phyloP scores from a whole-genome alignment of 2,329 filamentous ascomycete species.

The Raffaelea albimanens region DNA sequence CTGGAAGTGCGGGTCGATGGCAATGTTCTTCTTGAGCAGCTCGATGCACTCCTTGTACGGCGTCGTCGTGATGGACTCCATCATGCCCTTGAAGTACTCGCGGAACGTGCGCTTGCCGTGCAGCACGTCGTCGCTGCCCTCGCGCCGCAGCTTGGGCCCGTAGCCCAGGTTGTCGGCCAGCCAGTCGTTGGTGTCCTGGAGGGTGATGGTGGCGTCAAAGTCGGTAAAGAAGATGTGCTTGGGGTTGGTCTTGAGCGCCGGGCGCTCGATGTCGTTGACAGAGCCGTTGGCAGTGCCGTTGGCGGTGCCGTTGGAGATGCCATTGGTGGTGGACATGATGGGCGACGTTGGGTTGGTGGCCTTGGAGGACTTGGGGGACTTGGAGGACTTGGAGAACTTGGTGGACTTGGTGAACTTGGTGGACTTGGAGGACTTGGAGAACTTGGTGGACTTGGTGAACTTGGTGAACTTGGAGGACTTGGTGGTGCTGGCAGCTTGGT shows the following conservation, averaged over 20 bases:
- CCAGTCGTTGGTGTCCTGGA: slow-evolving; percentile 55
- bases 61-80: slow-evolving; percentile 65
- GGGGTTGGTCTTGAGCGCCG: slow-evolving; percentile 58
- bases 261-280: slow-evolving; percentile 30
- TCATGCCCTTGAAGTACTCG: slow-evolving; percentile 84
- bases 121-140: slow-evolving; percentile 71
- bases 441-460: too few species aligned
- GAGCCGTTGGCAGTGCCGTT: neutral
- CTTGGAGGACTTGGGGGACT: too few species aligned
- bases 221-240: slow-evolving; percentile 98
- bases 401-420: too few species aligned
- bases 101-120: slow-evolving; percentile 63
- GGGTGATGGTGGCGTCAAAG: slow-evolving; percentile 93
- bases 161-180: slow-evolving; percentile 90
- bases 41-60: slow-evolving; percentile 78
- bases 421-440: too few species aligned
- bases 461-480: too few species aligned
- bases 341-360: too few species aligned
- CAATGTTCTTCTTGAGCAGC: slow-evolving; percentile 71
- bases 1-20: slow-evolving; percentile 79
- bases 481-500: too few species aligned
- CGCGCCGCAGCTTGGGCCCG: slow-evolving; percentile 58
- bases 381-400: too few species aligned
- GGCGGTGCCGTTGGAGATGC: neutral
- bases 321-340: neutral